A percentile compares a stretch with the other conserved stretches of the same genome.
These are phyloP conservation scores for Magnaporthiopsis incrustans DNA, from an alignment of 2,329 filamentous ascomycete genomes.

Conservation along the genomic window DNA sequence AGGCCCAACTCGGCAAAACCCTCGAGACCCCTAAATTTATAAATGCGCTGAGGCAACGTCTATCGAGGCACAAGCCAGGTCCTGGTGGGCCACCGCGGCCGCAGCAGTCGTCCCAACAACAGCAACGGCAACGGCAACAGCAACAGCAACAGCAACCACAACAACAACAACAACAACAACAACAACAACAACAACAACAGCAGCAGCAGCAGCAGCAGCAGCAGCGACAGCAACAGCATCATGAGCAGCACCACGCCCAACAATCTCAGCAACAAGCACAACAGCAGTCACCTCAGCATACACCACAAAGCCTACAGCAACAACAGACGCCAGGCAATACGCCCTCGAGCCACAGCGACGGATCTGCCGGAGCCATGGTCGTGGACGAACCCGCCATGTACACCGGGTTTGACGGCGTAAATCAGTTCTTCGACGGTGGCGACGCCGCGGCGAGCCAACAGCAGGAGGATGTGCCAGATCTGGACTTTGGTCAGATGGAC, in stretches of 20 bases:
- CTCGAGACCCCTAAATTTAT: slow-evolving; percentile 39
- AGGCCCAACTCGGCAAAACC: slow-evolving; percentile 34
- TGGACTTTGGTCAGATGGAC: slow-evolving; percentile 33
- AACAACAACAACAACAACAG: slow-evolving; percentile 8
- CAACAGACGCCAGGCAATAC: not conserved
- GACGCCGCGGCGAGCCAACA: slow-evolving; percentile 15
- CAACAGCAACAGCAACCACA: slow-evolving; percentile 41
- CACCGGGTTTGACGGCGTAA: slow-evolving; percentile 19
- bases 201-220: slow-evolving; percentile 6
- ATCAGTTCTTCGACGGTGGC: slow-evolving; percentile 25
- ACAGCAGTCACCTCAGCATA: not conserved
- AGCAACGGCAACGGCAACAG: slow-evolving; percentile 30
- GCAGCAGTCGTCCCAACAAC: slow-evolving; percentile 17
- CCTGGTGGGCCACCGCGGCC: slow-evolving; percentile 4
- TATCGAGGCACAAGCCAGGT: slow-evolving; percentile 16
- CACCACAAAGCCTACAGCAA: not conserved
- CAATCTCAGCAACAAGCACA: slow-evolving; percentile 2
- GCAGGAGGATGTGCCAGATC: slow-evolving; percentile 14
- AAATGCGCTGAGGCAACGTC: slow-evolving; percentile 35
- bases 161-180: slow-evolving; percentile 10
- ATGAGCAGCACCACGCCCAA: slow-evolving; percentile 1
- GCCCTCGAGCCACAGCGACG: not conserved
- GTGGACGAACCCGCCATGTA: slow-evolving; percentile 18
- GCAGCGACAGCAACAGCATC: slow-evolving; percentile 7
- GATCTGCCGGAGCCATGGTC: slow-evolving; percentile 9